Conservation (phyloP, 345 rosid genomes). For the Durio zibethinus region DNA sequence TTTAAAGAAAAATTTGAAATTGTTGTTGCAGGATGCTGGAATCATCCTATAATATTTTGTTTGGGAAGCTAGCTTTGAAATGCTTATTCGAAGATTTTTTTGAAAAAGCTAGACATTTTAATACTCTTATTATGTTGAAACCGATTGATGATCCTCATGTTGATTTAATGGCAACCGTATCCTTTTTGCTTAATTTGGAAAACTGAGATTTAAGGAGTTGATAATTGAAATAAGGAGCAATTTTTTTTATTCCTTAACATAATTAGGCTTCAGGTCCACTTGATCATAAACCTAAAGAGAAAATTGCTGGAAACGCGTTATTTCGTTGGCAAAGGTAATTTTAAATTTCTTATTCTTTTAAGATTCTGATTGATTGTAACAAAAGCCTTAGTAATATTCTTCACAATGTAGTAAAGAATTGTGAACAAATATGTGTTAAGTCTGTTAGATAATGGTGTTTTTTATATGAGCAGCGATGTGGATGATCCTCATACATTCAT, state of each 20-base stretch:
- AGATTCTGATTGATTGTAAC: background rate
- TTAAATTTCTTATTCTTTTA: background rate
- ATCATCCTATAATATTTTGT: constrained; percentile 68
- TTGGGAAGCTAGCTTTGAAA: constrained; percentile 79
- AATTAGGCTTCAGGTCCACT: constrained; percentile 67
- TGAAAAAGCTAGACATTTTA: constrained; percentile 68
- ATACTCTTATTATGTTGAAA: constrained; percentile 67
- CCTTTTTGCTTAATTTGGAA: constrained; percentile 16
- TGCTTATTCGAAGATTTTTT: constrained; percentile 83
- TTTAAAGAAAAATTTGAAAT: background rate
- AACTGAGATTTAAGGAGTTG: background rate
- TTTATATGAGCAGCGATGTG: constrained; percentile 51
- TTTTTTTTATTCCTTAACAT: constrained; percentile 27
- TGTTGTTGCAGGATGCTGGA: constrained; percentile 73
- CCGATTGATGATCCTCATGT: constrained; percentile 93
- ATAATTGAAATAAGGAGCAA: background rate
- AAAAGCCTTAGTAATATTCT: background rate
- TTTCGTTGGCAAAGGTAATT: constrained; percentile 86
- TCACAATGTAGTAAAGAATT: background rate
- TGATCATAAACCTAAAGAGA: constrained; percentile 54
- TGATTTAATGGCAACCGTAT: constrained; percentile 87
- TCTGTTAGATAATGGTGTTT: background rate
- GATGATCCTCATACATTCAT: constrained; percentile 91
- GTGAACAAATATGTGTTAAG: background rate
- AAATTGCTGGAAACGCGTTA: constrained; percentile 56